Conservation (phyloP, 306 rosid species). For the Malus orientalis region DNA sequence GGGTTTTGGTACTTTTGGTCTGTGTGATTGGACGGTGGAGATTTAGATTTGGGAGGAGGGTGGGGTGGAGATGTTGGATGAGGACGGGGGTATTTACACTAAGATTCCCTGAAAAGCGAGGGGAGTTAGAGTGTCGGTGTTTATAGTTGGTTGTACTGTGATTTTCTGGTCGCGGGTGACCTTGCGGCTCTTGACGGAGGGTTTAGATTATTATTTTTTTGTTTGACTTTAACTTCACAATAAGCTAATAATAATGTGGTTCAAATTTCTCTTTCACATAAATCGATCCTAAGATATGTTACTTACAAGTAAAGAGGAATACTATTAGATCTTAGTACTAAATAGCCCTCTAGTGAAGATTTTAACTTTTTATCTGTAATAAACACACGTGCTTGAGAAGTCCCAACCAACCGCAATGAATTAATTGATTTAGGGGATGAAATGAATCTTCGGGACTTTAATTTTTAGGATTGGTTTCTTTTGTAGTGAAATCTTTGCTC, state of each 20-base stretch:
- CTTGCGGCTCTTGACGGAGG: background rate
- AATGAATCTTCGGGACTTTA: too few relatives aligned
- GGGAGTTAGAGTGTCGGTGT: slow-evolving; percentile 27
- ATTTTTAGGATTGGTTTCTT: too few relatives aligned
- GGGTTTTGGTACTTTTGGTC: background rate
- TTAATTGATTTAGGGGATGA: background rate
- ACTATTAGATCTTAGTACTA: accelerated
- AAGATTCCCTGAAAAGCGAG: background rate
- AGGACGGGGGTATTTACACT: background rate
- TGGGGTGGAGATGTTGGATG: slow-evolving; percentile 15
- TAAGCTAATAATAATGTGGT: too few relatives aligned
- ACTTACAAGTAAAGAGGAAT: accelerated
- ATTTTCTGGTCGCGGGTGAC: background rate
- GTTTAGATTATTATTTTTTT: too few relatives aligned
- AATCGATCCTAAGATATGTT: too few relatives aligned
- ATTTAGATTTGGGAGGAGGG: slow-evolving; percentile 17
- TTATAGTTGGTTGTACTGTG: background rate
- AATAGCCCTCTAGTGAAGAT: too few relatives aligned
- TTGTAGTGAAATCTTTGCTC: too few relatives aligned
- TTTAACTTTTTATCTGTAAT: background rate
- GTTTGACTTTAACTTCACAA: too few relatives aligned
- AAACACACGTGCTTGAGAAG: background rate
- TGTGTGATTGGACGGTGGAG: slow-evolving; percentile 16
- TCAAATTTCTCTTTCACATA: too few relatives aligned
- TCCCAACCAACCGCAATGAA: background rate